Conservation (phyloP, 2,329 filamentous ascomycete genomes). For the Cryoendolithus antarcticus region DNA sequence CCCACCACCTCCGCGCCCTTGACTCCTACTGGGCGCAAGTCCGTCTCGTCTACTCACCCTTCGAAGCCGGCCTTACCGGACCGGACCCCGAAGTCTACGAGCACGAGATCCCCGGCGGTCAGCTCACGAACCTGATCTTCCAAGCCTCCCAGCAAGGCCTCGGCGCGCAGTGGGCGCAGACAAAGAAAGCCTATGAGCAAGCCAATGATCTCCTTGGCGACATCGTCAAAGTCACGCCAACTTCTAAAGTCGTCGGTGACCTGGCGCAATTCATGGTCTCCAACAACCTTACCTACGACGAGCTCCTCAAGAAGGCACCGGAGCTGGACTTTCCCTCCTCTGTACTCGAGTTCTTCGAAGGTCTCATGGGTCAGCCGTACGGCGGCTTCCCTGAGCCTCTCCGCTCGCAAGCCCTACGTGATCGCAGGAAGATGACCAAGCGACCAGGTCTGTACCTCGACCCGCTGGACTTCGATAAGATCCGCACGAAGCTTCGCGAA, state of each 20-base stretch:
- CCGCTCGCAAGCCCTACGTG: slow-evolving; percentile 73
- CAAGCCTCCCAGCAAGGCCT: slow-evolving; percentile 92
- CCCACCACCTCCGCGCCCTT: slow-evolving; percentile 69
- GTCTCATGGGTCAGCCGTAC: slow-evolving; percentile 96
- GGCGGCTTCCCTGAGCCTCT: slow-evolving; percentile 96
- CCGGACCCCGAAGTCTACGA: slow-evolving; percentile 88
- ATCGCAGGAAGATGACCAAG: slow-evolving; percentile 91
- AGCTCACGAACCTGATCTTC: slow-evolving; percentile 99
- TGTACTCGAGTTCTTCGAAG: slow-evolving; percentile 94
- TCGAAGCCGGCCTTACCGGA: slow-evolving; percentile 87
- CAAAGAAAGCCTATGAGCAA: slow-evolving; percentile 97
- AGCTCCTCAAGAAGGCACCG: slow-evolving; percentile 70
- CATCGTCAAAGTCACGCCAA: slow-evolving; percentile 98
- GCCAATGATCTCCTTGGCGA: slow-evolving; percentile 94
- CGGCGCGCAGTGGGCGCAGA: slow-evolving; percentile 92
- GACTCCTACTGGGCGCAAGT: slow-evolving; percentile 97
- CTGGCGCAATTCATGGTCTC: slow-evolving; percentile 99
- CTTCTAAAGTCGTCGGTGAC: slow-evolving; percentile 97
- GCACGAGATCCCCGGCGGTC: slow-evolving; percentile 96
- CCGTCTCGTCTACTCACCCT: slow-evolving; percentile 90
- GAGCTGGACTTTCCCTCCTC: slow-evolving; percentile 97
- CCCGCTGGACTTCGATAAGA: slow-evolving; percentile 72
- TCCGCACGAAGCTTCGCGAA: slow-evolving; percentile 74
- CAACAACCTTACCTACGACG: slow-evolving; percentile 74
- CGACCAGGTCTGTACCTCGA: slow-evolving; percentile 86